Evolutionary conservation across 768 basidiomycete genomes (phyloP).

Genomic region (Amanita rubescens): DNA sequence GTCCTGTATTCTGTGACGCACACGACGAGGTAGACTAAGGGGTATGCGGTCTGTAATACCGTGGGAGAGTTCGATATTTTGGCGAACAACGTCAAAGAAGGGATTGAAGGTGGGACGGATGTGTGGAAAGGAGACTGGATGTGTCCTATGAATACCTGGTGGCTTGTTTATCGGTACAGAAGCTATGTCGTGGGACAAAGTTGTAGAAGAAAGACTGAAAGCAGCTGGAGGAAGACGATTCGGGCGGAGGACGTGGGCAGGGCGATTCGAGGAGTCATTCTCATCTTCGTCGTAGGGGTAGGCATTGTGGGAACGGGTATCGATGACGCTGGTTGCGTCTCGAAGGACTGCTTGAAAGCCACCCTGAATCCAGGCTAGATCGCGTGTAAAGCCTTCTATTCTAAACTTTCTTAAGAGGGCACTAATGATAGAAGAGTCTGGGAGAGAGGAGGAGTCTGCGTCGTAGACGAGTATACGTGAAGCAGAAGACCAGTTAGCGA

Average conservation of each 20-base stretch:
- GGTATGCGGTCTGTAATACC: constrained; percentile 79
- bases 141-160: constrained; percentile 12
- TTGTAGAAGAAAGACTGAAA: constrained; percentile 48
- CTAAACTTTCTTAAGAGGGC: constrained; percentile 74
- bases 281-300: constrained; percentile 46
- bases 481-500: constrained; percentile 51
- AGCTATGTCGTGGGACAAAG: constrained; percentile 16
- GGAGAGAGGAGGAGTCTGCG: constrained; percentile 57
- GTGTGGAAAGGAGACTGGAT: constrained; percentile 10
- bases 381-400: constrained; percentile 42
- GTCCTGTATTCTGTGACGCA: constrained; percentile 55
- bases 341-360: constrained; percentile 71
- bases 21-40: constrained; percentile 44
- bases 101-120: constrained; percentile 60
- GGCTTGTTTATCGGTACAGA: constrained; percentile 15
- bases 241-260: constrained; percentile 32
- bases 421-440: constrained; percentile 59
- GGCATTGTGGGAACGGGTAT: constrained; percentile 33
- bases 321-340: constrained; percentile 44
- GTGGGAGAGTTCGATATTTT: constrained; percentile 74
- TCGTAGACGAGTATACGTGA: constrained; percentile 78
- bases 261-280: constrained; percentile 23
- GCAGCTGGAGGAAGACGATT: constrained; percentile 58
- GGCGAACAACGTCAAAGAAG: constrained; percentile 91
- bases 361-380: constrained; percentile 74